phyloP scores from a whole-genome alignment of 192 early-diverging fungal genomes.

The Coemansia sp. region DNA sequence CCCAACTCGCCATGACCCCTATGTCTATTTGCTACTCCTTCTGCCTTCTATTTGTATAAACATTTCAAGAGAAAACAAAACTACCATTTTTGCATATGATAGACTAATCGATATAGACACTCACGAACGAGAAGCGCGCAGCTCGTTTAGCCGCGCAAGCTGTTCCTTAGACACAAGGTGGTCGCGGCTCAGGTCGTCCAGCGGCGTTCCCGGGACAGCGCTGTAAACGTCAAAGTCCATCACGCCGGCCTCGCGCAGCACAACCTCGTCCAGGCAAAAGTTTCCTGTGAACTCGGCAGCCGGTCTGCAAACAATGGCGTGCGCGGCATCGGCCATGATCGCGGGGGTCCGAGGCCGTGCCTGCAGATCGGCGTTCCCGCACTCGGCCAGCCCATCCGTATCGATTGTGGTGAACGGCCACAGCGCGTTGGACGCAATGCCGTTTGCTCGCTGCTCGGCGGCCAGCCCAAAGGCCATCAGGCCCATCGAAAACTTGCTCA shows the following conservation, averaged over 20 bases:
- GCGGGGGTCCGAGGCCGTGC: conserved; percentile 49
- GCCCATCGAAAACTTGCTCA: conserved; percentile 68
- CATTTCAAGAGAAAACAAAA: too few relatives aligned
- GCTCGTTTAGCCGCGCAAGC: too few relatives aligned
- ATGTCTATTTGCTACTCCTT: too few relatives aligned
- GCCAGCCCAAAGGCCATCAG: conserved; percentile 70
- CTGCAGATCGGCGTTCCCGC: conserved; percentile 36
- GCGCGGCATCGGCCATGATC: conserved; percentile 76
- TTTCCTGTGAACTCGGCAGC: conserved; percentile 60
- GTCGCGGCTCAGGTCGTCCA: conserved; percentile 34
- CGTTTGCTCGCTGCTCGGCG: conserved; percentile 64
- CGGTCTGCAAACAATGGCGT: conserved; percentile 63
- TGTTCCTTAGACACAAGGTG: conserved; percentile 20
- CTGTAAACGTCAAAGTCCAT: conserved; percentile 59
- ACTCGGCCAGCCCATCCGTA: conserved; percentile 62
- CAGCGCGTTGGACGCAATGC: conserved; percentile 70
- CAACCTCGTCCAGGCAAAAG: conserved; percentile 71
- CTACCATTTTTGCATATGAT: too few relatives aligned
- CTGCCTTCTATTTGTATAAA: too few relatives aligned
- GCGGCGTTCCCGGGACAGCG: conserved; percentile 24
- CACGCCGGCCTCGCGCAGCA: conserved; percentile 67
- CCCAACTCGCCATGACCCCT: too few relatives aligned
- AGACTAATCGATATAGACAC: too few relatives aligned
- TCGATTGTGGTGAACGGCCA: conserved; percentile 74
- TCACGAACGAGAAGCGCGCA: too few relatives aligned